A percentile compares a stretch with the other conserved stretches of the same genome.
Conservation (phyloP, 2,329 filamentous ascomycete genomes). For the Calonectria ilicicola region DNA sequence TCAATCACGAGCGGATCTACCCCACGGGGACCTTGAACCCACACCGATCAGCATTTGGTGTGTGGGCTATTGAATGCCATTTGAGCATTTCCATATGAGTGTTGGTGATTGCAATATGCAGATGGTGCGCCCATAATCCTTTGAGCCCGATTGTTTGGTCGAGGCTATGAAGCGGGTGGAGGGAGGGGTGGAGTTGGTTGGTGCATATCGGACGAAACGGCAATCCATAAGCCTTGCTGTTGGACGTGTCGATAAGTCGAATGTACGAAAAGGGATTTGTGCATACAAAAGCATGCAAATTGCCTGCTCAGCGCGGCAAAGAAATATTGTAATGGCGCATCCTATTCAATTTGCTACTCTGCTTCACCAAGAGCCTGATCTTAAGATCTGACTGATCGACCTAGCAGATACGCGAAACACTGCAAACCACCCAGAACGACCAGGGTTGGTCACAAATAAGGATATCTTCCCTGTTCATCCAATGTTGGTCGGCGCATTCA, state of each 20-base stretch:
- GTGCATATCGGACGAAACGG: conserved; percentile 25
- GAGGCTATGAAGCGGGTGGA: not conserved
- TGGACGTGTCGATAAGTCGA: conserved; percentile 16
- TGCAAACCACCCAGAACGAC: conserved; percentile 17
- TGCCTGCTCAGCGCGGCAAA: conserved; percentile 5
- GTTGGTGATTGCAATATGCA: conserved; percentile 39
- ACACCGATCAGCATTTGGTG: conserved; percentile 18
- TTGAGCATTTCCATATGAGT: conserved; percentile 26
- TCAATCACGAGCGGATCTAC: conserved; percentile 26
- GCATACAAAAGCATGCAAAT: not conserved
- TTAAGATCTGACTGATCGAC: conserved; percentile 30
- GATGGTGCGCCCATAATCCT: conserved; percentile 29
- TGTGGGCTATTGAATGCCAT: conserved; percentile 22
- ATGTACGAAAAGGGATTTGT: conserved; percentile 10
- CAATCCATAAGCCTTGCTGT: not conserved
- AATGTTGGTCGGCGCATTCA: not conserved
- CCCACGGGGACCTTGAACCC: conserved; percentile 18
- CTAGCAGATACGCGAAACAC: conserved; percentile 31
- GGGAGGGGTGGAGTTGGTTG: conserved; percentile 30
- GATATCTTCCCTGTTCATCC: conserved; percentile 14
- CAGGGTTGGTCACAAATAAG: conserved; percentile 20
- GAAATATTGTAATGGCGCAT: conserved; percentile 1
- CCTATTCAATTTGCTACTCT: conserved; percentile 8
- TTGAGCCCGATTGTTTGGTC: conserved; percentile 37
- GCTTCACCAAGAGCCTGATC: conserved; percentile 14